These are phyloP conservation scores for Diaporthe citri DNA, from an alignment of 2,329 filamentous ascomycete species.

Conservation along the genomic window DNA sequence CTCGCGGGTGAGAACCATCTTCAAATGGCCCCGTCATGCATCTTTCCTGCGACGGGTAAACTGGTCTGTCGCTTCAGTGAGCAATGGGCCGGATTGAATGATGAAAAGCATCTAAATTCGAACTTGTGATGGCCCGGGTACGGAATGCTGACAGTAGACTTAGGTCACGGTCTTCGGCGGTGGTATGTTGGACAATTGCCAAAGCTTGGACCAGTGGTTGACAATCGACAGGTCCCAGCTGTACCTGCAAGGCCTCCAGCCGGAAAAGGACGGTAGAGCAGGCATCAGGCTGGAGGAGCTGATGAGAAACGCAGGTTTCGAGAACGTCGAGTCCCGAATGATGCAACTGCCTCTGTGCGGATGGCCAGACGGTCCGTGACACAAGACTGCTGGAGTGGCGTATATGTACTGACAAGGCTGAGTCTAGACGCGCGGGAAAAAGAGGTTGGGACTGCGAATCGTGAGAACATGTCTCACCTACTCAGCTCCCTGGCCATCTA, in stretches of 20 bases:
- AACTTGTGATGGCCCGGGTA: not conserved
- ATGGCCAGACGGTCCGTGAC: conserved; percentile 73
- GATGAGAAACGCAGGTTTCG: conserved; percentile 74
- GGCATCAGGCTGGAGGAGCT: conserved; percentile 70
- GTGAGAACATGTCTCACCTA: conserved; percentile 66
- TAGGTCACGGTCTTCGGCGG: conserved; percentile 73
- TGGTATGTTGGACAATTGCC: conserved; percentile 57
- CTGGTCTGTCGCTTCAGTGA: not conserved
- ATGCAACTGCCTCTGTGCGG: conserved; percentile 77
- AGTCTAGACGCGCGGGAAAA: conserved; percentile 61
- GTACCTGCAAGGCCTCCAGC: conserved; percentile 73
- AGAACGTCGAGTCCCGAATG: conserved; percentile 74
- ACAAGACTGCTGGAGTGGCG: not conserved
- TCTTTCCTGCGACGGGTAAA: not conserved
- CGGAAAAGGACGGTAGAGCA: conserved; percentile 75
- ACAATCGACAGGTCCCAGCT: conserved; percentile 59
- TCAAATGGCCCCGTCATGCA: not conserved
- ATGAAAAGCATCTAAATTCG: not conserved
- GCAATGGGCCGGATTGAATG: not conserved
- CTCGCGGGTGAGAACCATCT: not conserved
- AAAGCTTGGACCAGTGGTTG: not conserved
- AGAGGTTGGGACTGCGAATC: conserved; percentile 66
- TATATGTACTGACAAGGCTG: conserved; percentile 40
- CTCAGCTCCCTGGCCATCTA: conserved; percentile 68
- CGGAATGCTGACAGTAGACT: not conserved